Base-by-base conservation (phyloP, 2,329 filamentous ascomycete species). In the Paramyrothecium roridum region DNA sequence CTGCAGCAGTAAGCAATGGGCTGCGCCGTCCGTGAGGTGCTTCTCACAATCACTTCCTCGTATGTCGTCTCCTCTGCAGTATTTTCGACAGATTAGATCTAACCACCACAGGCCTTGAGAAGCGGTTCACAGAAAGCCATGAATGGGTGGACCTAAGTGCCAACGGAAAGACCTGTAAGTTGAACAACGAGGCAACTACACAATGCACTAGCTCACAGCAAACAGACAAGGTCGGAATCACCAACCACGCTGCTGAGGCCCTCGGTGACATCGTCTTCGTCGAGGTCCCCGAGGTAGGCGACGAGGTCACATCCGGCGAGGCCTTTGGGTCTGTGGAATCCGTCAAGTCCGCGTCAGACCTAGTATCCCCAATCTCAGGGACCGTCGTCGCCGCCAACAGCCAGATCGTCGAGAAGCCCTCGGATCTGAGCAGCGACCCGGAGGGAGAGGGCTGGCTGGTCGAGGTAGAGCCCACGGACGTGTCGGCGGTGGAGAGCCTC, bases 231-330 rank as follows among this genome's bases (percentile, higher is more conserved):
- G 77, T 84, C 62, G 92, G 92, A 52, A 93, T 96, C 71, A 91
- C 90, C 53, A 80, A 85, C 61, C 95, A 93, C 78, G 92, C 92
- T 13, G 89, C 91, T 54, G 82, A 91, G 63, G 86, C 89, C 52
- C 88, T 96, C 58, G 92, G 92, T 63, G 92, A 96, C 66, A 90
- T 96, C 50, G 91, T 96, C 67, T 96, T 87, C 76, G 90, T 96
- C 63, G 92, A 96, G 79, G 86, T 96, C 19, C 91, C 91, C 20
- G 78, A 84, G 54, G 69, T 78, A 51, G 87, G 84, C 59, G 78
- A 85, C 61, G 81, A 87, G 62, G 81, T 93, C 51, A 71, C 69
- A 48, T 81, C 83, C 37, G 90, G 90, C 64, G 91, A 96, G 68
- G 80, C 88, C 54, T 89, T 96, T 63, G 92, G 92, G 60, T 90